Base-by-base conservation (phyloP, 2,329 filamentous ascomycete genomes). In the Cordyceps pruinosa region DNA sequence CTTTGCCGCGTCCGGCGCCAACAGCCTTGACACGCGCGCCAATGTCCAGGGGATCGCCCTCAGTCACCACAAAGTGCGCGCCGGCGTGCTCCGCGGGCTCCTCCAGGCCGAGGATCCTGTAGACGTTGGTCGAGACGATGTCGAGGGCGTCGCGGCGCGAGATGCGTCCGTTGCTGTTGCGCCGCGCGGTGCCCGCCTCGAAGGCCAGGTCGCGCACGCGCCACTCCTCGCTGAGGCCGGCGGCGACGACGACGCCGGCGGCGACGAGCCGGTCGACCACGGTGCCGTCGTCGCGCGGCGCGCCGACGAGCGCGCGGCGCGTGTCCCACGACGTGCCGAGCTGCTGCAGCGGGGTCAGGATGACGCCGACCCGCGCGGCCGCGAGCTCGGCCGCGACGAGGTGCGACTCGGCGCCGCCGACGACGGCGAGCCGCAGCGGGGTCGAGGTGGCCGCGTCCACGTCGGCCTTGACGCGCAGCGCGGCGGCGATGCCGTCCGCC, bases 261-360 rank as follows among this genome's bases (percentile, higher is more conserved):
- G 77, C 76, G 0, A 85, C 62, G 1, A 88, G 75, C 13, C 65
- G 68, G 60, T 87, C 83, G 5, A 85, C 71, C 0, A 77, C 77
- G 1, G 85, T 87, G 26, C 84, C 83, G 62, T 86, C 85, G 1
- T 84, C 85, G 0, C 88, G 73, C 1, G 85, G 85, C 5, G 85
- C 84, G 1, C 85, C 85, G 0, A 82, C 79, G 12, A 88, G 72
- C 0, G 82, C 78, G 2, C 84, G 79, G 0, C 83, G 79, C 68
- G 85, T 73, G 60, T 87, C 83, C 85, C 85, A 88, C 0, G 66
- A 68, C 3, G 66, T 68, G 2, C 77, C 75, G 63, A 80, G 83
- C 0, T 81, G 77, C 61, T 82, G 78, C 13, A 85, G 67, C 1
- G 84, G 84, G 0, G 79, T 74, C 2, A 88, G 76, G 26, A 88